Base-by-base conservation (phyloP, 1,139 yeast genomes). In the Yamadazyma dendronema region DNA sequence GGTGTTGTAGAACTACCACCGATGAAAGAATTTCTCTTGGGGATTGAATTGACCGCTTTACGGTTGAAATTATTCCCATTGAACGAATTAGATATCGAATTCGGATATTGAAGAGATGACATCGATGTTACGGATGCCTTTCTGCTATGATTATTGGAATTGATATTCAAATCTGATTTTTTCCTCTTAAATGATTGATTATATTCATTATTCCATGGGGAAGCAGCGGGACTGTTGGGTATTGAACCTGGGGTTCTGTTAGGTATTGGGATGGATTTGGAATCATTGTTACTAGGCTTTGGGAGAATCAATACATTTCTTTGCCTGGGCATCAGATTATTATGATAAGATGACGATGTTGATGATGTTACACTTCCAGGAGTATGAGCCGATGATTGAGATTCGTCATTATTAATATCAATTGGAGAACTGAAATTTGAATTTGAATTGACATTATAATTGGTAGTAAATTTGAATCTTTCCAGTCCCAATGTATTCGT, bases 291-390 rank as follows among this genome's bases (percentile, higher is more conserved):
- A 15, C 34, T 14, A 1, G 75, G 75, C 51, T 69, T 70, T 6
- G 76, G 76, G 28, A 69, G 52, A 30, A 70, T 71, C 36, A 67
- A 54, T n/a, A 70, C 62, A 42, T 70, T 69, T 46, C 67, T 68
- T 38, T 57, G 61, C 38, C 72, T 29, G 8, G 44, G 35, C 5
- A 19, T 36, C 4, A 35, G 35, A 33, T 32, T 35, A 19, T 34
- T 38, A 26, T 26, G 14, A 11, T n/a, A n/a, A n/a, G 23, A 21
- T 21, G 27, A 24, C 10, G 41, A 31, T 6, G 41, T 28, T 6
- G 37, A 14, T 8, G 42, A 36, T 2, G 35, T 30, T 9, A 35
- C 38, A 22, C 39, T 36, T 14, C 40, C 39, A 28, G 46, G 46
- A n/a, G 44, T 42, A 22, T 36, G 29, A 13, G 22, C 39, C n/a